Evolutionary conservation across 2,329 filamentous ascomycete genomes (phyloP).

Genomic region (Thelonectria rubi): DNA sequence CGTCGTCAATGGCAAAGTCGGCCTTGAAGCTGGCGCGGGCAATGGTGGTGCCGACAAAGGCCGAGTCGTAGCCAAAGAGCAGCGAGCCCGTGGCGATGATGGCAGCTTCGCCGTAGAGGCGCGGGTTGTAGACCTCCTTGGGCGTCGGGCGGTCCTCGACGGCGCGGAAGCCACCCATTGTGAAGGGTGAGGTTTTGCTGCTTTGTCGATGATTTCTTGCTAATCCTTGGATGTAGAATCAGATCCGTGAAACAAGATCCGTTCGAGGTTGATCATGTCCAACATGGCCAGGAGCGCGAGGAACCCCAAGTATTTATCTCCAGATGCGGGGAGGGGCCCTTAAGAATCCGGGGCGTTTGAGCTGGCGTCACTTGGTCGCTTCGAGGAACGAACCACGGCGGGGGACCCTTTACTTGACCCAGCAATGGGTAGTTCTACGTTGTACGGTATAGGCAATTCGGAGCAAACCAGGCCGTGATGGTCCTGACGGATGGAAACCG

Average conservation of each 20-base stretch:
- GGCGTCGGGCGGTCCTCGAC: slow-evolving; percentile 65
- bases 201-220: not conserved
- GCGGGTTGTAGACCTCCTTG: slow-evolving; percentile 63
- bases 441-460: not conserved
- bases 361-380: slow-evolving; percentile 16
- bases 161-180: slow-evolving; percentile 54
- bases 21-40: slow-evolving; percentile 57
- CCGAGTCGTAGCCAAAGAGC: slow-evolving; percentile 62
- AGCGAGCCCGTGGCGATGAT: slow-evolving; percentile 59
- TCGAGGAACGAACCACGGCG: not conserved
- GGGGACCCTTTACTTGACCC: not conserved
- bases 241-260: no score
- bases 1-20: slow-evolving; percentile 48
- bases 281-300: slow-evolving; percentile 11
- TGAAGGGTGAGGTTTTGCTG: not conserved
- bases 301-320: slow-evolving; percentile 36
- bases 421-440: no score
- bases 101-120: slow-evolving; percentile 57
- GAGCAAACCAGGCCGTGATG: slow-evolving; percentile 5
- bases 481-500: not conserved
- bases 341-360: slow-evolving; percentile 32
- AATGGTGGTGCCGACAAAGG: slow-evolving; percentile 65
- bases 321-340: slow-evolving; percentile 20
- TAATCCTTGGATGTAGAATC: not conserved
- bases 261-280: no score